Conservation (phyloP, 441 rosid species). For the Populus tomentosa region DNA sequence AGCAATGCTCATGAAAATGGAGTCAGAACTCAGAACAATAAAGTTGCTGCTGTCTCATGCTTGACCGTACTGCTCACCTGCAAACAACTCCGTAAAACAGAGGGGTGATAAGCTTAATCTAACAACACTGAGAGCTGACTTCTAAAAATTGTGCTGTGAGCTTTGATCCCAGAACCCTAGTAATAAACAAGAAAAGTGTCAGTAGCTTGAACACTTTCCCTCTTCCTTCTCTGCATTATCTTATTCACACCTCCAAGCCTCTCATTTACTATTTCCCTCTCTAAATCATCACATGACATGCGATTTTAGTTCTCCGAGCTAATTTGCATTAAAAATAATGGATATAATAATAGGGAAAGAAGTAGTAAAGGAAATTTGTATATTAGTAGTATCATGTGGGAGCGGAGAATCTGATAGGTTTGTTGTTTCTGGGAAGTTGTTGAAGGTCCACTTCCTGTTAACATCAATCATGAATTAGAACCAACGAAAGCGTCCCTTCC, state of each 20-base stretch:
- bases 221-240: not conserved
- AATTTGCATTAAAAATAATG: not conserved
- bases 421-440: constrained; percentile 24
- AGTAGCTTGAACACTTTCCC: not conserved
- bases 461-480: not conserved
- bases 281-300: constrained; percentile 12
- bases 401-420: not conserved
- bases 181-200: not conserved
- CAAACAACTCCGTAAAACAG: not conserved
- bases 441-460: constrained; percentile 1
- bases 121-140: not conserved
- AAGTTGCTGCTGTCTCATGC: too few species aligned
- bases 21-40: not conserved
- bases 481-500: not conserved
- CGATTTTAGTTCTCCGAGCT: constrained; percentile 10
- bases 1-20: not conserved
- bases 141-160: too few species aligned
- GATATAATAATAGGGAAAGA: constrained; percentile 5
- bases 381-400: not conserved
- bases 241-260: not conserved
- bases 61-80: not conserved
- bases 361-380: not conserved
- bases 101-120: too few species aligned
- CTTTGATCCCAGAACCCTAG: not conserved
- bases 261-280: not conserved